These are phyloP conservation scores for Prinsepia uniflora DNA, from an alignment of 306 rosid genomes.

Conservation along the genomic window DNA sequence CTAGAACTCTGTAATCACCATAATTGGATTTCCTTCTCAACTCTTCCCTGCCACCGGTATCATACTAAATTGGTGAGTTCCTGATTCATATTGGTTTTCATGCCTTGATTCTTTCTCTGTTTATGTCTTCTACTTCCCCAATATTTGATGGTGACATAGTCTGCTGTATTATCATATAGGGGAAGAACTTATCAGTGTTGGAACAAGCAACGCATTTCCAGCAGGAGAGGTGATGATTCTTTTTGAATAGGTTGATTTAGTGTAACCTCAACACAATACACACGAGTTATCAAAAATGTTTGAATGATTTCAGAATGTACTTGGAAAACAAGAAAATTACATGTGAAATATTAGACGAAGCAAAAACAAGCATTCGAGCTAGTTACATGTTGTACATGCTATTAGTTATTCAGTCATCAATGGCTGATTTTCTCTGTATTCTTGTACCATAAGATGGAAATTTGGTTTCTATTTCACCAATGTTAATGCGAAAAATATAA, in stretches of 20 bases:
- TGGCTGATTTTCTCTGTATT: slow-evolving; percentile 5
- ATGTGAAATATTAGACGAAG: background rate
- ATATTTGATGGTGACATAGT: background rate
- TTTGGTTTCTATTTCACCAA: background rate
- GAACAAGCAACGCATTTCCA: slow-evolving; percentile 46
- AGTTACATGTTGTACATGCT: background rate
- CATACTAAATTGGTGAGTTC: background rate
- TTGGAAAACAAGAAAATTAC: background rate
- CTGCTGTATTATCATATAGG: slow-evolving; percentile 21
- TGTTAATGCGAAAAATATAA: background rate
- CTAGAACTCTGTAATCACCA: slow-evolving; percentile 3
- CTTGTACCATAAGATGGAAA: slow-evolving; percentile 1
- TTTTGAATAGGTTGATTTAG: background rate
- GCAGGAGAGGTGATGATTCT: slow-evolving; percentile 26
- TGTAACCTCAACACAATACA: background rate
- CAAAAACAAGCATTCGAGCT: background rate
- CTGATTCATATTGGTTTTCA: background rate
- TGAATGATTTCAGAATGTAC: background rate
- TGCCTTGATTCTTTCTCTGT: background rate
- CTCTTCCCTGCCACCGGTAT: background rate
- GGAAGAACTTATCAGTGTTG: slow-evolving; percentile 43
- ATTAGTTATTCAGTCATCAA: background rate
- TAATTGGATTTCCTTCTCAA: slow-evolving; percentile 8
- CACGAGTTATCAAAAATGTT: background rate
- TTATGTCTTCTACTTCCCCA: background rate